Evolutionary conservation across 1,284 basidiomycete species (phyloP).

Genomic region (Pseudozyma sp.): DNA sequence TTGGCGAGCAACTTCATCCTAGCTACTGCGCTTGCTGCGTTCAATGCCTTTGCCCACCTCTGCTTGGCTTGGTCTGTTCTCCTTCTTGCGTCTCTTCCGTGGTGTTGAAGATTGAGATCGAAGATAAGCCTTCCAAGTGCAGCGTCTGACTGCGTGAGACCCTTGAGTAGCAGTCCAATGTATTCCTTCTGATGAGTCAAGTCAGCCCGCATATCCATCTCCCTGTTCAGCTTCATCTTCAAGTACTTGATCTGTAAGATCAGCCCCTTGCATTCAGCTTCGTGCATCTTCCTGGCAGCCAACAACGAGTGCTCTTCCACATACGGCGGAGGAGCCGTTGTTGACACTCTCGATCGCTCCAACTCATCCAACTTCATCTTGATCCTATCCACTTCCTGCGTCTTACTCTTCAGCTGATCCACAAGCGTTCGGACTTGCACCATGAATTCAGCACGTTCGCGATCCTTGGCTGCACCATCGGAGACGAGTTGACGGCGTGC

Average conservation of each 20-base stretch:
- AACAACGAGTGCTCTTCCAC: constrained; percentile 22
- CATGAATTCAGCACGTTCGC: constrained; percentile 28
- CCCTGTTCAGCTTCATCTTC: constrained; percentile 88
- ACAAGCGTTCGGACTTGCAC: constrained; percentile 32
- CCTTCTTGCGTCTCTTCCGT: constrained; percentile 6
- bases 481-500: constrained; percentile 18
- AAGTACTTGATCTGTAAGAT: constrained; percentile 90
- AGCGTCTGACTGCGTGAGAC: constrained; percentile 24
- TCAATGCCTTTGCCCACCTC: constrained; percentile 38
- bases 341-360: constrained; percentile 11
- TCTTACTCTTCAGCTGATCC: constrained; percentile 39
- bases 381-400: constrained; percentile 31
- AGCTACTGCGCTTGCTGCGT: constrained; percentile 19
- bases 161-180: constrained; percentile 36
- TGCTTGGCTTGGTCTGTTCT: constrained; percentile 7
- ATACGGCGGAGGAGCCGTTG: constrained; percentile 18
- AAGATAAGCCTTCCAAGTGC: constrained; percentile 33
- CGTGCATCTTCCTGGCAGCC: constrained; percentile 73
- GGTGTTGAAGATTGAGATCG: constrained; percentile 34
- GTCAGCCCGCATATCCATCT: constrained; percentile 82
- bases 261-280: constrained; percentile 86
- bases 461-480: constrained; percentile 28
- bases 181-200: constrained; percentile 82
- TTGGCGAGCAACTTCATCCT: constrained; percentile 31
- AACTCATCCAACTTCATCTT: constrained; percentile 36